Percentiles rank a stretch among this genome's conserved stretches.
Evolutionary conservation across 495 filamentous ascomycete genomes (phyloP).

Genomic region (Pyronema omphalodes): DNA sequence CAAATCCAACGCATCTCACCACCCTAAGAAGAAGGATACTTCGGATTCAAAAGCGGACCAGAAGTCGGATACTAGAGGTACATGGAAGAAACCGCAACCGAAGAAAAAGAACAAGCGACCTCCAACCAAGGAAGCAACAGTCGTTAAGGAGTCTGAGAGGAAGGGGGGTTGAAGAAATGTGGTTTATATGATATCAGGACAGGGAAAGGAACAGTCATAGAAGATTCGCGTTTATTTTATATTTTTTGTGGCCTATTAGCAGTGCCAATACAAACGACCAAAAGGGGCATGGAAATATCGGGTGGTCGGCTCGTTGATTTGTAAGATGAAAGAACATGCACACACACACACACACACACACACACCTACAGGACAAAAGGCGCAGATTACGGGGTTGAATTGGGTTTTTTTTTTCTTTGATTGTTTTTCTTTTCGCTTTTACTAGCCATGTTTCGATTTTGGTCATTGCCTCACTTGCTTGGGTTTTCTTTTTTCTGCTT

Average conservation of each 20-base stretch:
- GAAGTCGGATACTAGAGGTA: neutral
- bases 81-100: neutral
- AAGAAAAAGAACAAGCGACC: neutral
- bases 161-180: slow-evolving; percentile 1
- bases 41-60: neutral
- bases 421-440: no score
- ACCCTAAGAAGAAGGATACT: neutral
- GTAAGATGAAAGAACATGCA: slow-evolving; percentile 16
- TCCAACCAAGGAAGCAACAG: neutral
- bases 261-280: neutral
- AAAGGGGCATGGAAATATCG: slow-evolving; percentile 1
- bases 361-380: slow-evolving; percentile 17
- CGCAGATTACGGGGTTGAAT: slow-evolving; percentile 12
- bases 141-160: slow-evolving; percentile 2
- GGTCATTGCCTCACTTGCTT: no score
- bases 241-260: slow-evolving; percentile 5
- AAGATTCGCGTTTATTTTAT: slow-evolving; percentile 2
- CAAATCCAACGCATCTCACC: slow-evolving; percentile 5
- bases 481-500: slow-evolving; percentile 12
- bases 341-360: no score
- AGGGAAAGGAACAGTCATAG: no score
- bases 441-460: no score
- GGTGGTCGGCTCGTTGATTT: slow-evolving; percentile 4
- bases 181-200: neutral
- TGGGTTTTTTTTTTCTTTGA: slow-evolving; percentile 7